Conservation (phyloP, 345 rosid genomes). For the Punica granatum region DNA sequence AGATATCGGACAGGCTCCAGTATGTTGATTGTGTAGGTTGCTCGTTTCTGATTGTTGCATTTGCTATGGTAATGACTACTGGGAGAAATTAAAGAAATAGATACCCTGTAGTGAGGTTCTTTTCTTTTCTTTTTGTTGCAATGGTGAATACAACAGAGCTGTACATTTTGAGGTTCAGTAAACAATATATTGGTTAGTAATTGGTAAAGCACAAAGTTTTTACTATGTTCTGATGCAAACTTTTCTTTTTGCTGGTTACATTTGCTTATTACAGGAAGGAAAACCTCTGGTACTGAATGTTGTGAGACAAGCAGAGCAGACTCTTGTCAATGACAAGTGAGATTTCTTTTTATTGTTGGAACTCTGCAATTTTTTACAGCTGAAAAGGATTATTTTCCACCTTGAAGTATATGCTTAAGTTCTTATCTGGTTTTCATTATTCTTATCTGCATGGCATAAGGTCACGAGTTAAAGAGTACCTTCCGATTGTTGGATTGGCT, state of each 20-base stretch:
- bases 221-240: background rate
- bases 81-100: background rate
- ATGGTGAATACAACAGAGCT: background rate
- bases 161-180: slow-evolving; percentile 3
- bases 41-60: background rate
- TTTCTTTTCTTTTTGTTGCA: background rate
- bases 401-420: background rate
- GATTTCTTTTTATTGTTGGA: slow-evolving; percentile 4
- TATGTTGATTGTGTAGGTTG: background rate
- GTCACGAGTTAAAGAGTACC: slow-evolving; percentile 86
- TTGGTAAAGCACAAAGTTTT: background rate
- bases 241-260: slow-evolving; percentile 1
- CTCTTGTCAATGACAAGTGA: slow-evolving; percentile 67
- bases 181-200: background rate
- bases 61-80: background rate
- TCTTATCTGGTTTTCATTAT: slow-evolving; percentile 4
- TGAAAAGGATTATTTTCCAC: background rate
- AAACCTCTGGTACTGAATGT: slow-evolving; percentile 79
- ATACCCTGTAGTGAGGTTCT: background rate
- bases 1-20: background rate
- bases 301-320: slow-evolving; percentile 77
- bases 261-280: slow-evolving; percentile 57
- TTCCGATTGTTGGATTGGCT: slow-evolving; percentile 81
- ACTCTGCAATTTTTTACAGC: background rate
- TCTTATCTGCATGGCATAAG: slow-evolving; percentile 16